These are phyloP conservation scores for Anthracocystis panici-leucophaei DNA, from an alignment of 1,284 basidiomycete genomes.

Conservation along the genomic window DNA sequence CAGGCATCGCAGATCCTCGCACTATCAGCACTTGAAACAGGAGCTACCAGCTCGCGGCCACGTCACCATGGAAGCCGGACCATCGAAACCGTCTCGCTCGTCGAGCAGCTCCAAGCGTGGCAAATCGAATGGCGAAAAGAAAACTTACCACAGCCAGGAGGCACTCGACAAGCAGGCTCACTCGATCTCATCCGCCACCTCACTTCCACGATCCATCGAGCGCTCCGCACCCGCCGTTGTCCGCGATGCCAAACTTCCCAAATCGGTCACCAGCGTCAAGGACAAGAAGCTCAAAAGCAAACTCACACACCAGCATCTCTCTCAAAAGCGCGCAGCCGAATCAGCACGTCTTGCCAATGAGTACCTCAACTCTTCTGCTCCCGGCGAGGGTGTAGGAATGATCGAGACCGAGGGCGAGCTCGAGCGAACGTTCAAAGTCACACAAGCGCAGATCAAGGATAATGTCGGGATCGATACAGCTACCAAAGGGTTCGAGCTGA, in stretches of 20 bases:
- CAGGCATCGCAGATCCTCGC: neutral
- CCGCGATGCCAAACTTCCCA: slow-evolving; percentile 58
- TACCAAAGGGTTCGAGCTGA: slow-evolving; percentile 82
- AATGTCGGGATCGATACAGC: slow-evolving; percentile 81
- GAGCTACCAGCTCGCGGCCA: slow-evolving; percentile 2
- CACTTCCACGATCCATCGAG: slow-evolving; percentile 61
- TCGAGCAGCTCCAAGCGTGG: slow-evolving; percentile 12
- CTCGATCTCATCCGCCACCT: slow-evolving; percentile 61
- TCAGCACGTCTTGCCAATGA: slow-evolving; percentile 64
- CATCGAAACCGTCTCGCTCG: slow-evolving; percentile 29
- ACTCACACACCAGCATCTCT: slow-evolving; percentile 59
- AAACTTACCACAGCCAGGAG: slow-evolving; percentile 49
- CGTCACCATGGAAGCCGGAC: slow-evolving; percentile 43
- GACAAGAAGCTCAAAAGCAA: slow-evolving; percentile 68
- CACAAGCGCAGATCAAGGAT: slow-evolving; percentile 81
- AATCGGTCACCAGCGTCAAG: slow-evolving; percentile 53
- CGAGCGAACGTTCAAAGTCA: slow-evolving; percentile 89
- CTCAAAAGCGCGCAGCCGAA: slow-evolving; percentile 58
- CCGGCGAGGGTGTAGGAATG: slow-evolving; percentile 75
- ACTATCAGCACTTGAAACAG: neutral
- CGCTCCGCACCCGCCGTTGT: slow-evolving; percentile 53
- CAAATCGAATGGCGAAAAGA: slow-evolving; percentile 19
- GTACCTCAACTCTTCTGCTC: slow-evolving; percentile 59
- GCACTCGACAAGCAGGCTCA: slow-evolving; percentile 58
- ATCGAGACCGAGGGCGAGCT: slow-evolving; percentile 81